Evolutionary conservation across 78 protist species (phyloP), one percentile per base, ranked within the genome.

Genomic region (Blattamonas nauphoetae): DNA sequence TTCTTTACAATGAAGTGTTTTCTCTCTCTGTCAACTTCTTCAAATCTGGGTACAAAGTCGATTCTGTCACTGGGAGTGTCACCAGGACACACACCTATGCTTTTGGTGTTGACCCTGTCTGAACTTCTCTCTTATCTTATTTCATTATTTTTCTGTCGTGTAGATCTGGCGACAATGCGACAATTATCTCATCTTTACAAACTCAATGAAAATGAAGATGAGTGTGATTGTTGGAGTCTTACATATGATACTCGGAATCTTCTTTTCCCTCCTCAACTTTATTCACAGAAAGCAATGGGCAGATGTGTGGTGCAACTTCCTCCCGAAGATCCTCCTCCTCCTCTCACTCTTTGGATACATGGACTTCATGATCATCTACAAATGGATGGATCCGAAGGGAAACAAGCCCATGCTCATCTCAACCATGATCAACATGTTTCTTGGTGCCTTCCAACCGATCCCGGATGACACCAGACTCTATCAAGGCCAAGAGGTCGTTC

Each of bases 161-260:
- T 42, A 2, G 85, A 36, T 81, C 85, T 41, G 85, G 85, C 85
- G 85, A 1, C 45, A 3, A n/a, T 90, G 94, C 44, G 36, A 97
- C 38, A 97, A 96, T 94, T 90, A 94, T 84, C 93, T 97, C 86
- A 86, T 81, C 42, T 96, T 88, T 91, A 85, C 88, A 93, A 98
- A 99, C 93, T 94, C 98, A 41, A 90, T 94, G 96, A 99, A 99
- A 91, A 99, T 99, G 99, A 99, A 99, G 93, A 21, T 95, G 41
- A 90, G 99, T 43, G 91, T 99, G 34, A 36, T 99, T 21, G 29
- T 96, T 38, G 99, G 99, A 41, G 96, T 99, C 45, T 11, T 46
- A 1, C 88, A 95, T 89, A 98, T 98, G 99, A 0, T 85, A 43
- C 44, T 95, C 36, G 99, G 99, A 35, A 81, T 98, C 41, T 0